Percentiles rank a stretch among this genome's conserved stretches.
Conservation (phyloP, 2,329 filamentous ascomycete genomes). For the Didymella sp. region DNA sequence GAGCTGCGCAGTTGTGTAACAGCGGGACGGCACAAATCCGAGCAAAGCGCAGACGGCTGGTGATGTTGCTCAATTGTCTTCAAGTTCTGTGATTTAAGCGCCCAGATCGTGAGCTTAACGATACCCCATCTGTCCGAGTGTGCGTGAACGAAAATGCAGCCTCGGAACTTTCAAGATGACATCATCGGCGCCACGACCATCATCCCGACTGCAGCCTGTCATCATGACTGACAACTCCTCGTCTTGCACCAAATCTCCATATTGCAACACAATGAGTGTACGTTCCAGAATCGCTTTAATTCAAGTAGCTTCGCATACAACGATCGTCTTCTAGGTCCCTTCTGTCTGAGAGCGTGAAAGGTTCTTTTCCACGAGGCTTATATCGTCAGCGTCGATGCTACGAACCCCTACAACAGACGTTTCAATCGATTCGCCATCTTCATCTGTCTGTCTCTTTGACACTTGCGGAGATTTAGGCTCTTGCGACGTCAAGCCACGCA, state of each 20-base stretch:
- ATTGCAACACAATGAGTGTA: too few relatives aligned
- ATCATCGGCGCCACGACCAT: background rate
- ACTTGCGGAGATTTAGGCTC: too few relatives aligned
- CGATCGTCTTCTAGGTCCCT: too few relatives aligned
- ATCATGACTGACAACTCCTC: too few relatives aligned
- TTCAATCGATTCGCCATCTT: background rate
- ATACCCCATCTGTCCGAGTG: background rate
- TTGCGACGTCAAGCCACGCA: too few relatives aligned
- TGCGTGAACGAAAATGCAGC: background rate
- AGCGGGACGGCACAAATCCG: background rate
- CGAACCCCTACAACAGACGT: background rate
- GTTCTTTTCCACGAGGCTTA: background rate
- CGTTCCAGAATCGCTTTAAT: too few relatives aligned
- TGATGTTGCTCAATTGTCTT: background rate
- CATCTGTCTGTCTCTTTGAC: background rate
- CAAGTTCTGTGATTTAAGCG: background rate
- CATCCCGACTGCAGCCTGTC: too few relatives aligned
- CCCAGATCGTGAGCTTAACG: background rate
- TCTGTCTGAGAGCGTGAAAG: background rate
- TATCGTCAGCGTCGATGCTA: background rate
- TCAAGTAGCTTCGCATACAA: too few relatives aligned
- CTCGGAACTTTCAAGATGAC: background rate
- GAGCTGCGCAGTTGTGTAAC: background rate
- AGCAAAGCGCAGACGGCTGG: slow-evolving; percentile 5
- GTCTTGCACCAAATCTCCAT: too few relatives aligned